Percentiles rank a stretch among this genome's conserved stretches.
Evolutionary conservation across 2,329 filamentous ascomycete genomes (phyloP).

Genomic region (Sphaerostilbella broomeana): DNA sequence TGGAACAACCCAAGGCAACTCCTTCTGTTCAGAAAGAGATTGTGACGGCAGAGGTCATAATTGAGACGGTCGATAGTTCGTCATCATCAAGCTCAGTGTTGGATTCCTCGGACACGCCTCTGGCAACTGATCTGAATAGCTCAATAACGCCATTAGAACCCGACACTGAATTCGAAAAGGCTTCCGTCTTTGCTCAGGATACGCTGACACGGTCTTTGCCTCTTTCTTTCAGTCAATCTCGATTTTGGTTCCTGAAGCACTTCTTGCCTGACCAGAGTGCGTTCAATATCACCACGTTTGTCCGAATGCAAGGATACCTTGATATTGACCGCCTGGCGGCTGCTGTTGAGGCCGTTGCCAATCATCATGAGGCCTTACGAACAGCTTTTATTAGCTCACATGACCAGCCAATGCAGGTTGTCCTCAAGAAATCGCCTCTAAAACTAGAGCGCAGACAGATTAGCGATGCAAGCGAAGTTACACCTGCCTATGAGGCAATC

Average conservation of each 20-base stretch:
- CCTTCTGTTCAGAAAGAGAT: background rate
- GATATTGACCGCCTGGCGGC: slow-evolving; percentile 22
- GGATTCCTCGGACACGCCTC: background rate
- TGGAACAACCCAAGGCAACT: background rate
- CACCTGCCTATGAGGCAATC: slow-evolving; percentile 26
- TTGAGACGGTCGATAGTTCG: background rate
- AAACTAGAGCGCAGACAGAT: slow-evolving; percentile 21
- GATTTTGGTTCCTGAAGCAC: slow-evolving; percentile 34
- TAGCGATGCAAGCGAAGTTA: slow-evolving; percentile 17
- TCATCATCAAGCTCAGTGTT: background rate
- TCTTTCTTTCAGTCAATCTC: slow-evolving; percentile 35
- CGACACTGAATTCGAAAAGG: background rate
- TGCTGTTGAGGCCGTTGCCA: slow-evolving; percentile 26
- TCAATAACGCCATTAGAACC: background rate
- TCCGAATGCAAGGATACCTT: slow-evolving; percentile 28
- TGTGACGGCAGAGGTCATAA: background rate
- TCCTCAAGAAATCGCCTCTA: slow-evolving; percentile 20
- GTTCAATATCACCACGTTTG: slow-evolving; percentile 32
- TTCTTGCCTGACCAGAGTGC: slow-evolving; percentile 31
- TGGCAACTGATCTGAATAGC: background rate
- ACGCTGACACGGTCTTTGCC: slow-evolving; percentile 8
- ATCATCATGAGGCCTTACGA: slow-evolving; percentile 29
- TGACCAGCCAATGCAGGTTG: slow-evolving; percentile 20
- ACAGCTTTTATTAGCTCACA: slow-evolving; percentile 23
- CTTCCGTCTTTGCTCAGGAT: background rate